Evolutionary conservation across 768 basidiomycete species (phyloP).

Genomic region (Tremella yokohamensis): DNA sequence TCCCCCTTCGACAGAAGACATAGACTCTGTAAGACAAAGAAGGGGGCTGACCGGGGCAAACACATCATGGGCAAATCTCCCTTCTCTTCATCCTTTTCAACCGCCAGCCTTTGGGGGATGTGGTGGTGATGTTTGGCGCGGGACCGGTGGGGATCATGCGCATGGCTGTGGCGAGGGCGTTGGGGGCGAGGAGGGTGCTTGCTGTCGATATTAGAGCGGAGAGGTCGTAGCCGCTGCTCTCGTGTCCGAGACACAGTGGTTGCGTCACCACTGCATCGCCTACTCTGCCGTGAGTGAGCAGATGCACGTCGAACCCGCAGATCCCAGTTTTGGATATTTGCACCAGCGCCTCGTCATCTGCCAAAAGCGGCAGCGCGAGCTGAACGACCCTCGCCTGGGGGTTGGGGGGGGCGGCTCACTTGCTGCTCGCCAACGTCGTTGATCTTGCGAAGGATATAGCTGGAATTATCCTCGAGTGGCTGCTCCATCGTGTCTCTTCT

Average conservation of each 20-base stretch:
- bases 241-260: constrained; percentile 89
- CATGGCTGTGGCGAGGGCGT: constrained; percentile 67
- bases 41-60: too few relatives aligned
- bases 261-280: constrained; percentile 82
- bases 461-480: too few relatives aligned
- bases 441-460: too few relatives aligned
- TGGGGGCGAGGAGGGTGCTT: constrained; percentile 67
- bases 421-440: too few relatives aligned
- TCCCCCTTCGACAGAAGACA: too few relatives aligned
- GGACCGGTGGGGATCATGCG: constrained; percentile 91
- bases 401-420: too few relatives aligned
- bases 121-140: constrained; percentile 50
- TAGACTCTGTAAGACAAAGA: too few relatives aligned
- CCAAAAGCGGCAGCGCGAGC: constrained; percentile 41
- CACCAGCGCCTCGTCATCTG: constrained; percentile 72
- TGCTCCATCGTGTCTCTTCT: too few relatives aligned
- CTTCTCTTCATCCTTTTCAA: too few relatives aligned
- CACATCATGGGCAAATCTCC: too few relatives aligned
- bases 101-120: neutral
- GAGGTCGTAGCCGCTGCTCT: constrained; percentile 77
- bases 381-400: constrained; percentile 11
- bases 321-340: constrained; percentile 77
- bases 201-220: constrained; percentile 81
- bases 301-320: constrained; percentile 32
- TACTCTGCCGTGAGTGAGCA: constrained; percentile 69